phyloP scores from a whole-genome alignment of 345 rosid genomes.

The Dovyalis caffra region DNA sequence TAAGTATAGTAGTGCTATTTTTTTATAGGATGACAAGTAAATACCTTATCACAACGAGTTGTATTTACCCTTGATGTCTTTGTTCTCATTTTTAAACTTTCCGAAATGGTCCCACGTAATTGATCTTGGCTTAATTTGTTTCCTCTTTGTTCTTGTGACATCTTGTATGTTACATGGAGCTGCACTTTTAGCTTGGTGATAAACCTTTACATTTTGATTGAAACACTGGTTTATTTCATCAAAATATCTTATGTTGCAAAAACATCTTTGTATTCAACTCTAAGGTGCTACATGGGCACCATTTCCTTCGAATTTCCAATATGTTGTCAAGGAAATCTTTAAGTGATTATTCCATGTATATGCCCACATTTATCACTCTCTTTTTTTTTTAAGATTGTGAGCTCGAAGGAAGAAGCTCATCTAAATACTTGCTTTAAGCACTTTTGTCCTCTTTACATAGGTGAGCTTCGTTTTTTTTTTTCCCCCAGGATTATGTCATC shows the following conservation, averaged over 20 bases:
- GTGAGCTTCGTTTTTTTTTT: conserved; percentile 25
- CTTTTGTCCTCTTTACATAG: conserved; percentile 62
- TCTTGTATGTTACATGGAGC: no score
- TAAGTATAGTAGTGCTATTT: no score
- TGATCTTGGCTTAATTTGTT: no score
- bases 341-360: conserved; percentile 66
- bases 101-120: no score
- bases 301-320: conserved; percentile 56
- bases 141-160: no score
- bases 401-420: conserved; percentile 72
- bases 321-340: conserved; percentile 61
- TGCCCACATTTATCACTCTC: conserved; percentile 77
- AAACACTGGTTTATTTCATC: background rate
- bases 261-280: background rate
- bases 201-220: background rate
- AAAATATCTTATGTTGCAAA: background rate
- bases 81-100: no score
- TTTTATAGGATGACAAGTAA: no score
- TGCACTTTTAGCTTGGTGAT: no score
- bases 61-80: no score
- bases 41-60: no score
- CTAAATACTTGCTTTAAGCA: conserved; percentile 75
- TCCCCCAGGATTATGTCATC: background rate
- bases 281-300: conserved; percentile 41
- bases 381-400: conserved; percentile 69